phyloP scores from a whole-genome alignment of 2,329 filamentous ascomycete species.

The Talaromyces sp. region DNA sequence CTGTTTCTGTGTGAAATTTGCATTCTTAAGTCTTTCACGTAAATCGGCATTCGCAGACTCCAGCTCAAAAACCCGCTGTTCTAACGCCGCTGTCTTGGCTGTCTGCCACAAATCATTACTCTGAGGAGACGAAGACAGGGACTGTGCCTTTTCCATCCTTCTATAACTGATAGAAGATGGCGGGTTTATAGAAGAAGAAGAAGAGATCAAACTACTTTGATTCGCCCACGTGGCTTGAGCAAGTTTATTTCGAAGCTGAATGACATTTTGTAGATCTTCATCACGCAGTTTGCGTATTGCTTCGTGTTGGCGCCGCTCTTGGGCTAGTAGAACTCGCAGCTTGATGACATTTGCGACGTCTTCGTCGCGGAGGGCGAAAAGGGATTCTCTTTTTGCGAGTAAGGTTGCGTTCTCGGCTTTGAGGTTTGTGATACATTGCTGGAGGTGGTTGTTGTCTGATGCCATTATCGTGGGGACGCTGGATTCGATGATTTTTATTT shows the following conservation, averaged over 20 bases:
- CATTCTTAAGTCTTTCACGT: background rate
- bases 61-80: constrained; percentile 40
- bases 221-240: constrained; percentile 34
- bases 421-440: constrained; percentile 27
- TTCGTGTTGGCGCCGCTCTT: constrained; percentile 36
- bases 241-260: constrained; percentile 35
- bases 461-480: constrained; percentile 1
- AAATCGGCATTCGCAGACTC: constrained; percentile 22
- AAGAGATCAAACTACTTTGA: constrained; percentile 19
- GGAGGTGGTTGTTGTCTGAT: constrained; percentile 32
- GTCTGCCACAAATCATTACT: constrained; percentile 39
- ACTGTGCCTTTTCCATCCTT: constrained; percentile 21
- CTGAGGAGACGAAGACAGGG: background rate
- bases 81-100: constrained; percentile 39
- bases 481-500: background rate
- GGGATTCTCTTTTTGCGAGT: constrained; percentile 31
- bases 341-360: constrained; percentile 43
- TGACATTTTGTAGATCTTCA: constrained; percentile 39
- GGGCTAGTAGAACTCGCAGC: constrained; percentile 36
- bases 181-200: background rate
- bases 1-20: background rate
- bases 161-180: background rate
- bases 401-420: constrained; percentile 35
- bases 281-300: constrained; percentile 38
- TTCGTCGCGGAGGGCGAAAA: constrained; percentile 39